Evolutionary conservation across 352 stramenopile species (phyloP), one percentile per base, ranked within the genome.

Genomic region (Phytophthora sojae): DNA sequence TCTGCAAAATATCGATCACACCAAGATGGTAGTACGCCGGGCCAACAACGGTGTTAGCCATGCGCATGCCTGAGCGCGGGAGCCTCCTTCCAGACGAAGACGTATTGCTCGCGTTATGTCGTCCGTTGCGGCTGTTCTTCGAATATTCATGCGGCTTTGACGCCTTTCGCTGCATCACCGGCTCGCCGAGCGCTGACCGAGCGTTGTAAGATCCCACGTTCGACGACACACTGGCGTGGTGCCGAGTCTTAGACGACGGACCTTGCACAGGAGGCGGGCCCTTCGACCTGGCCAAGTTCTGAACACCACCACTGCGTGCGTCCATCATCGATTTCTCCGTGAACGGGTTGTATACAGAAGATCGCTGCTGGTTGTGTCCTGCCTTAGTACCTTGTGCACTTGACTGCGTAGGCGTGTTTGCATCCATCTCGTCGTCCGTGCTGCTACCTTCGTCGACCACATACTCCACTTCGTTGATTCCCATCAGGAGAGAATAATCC

Each of bases 401-500:
- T 11, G 62, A 26, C 32, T 73, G 70, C 7, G 59, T 50, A 11
- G 74, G 62, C 52, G 74, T 51, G 72, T 74, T 29, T 59, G 77
- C 17, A 56, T 81, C 70, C 67, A 30, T 56, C 21, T 84, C 59
- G 21, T 88, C 73, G 15, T 79, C 72, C 9, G 88, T 85, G 11
- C 73, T 75, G 2, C 61, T 84, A 11, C 70, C 71, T 68, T 94
- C 88, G 51, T 97, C 90, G 15, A 97, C 90, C 3, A 93, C 80
- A 60, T 95, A 97, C 68, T 96, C 88, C 37, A 96, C 85, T 73
- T 96, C 89, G 71, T 95, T 92, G 52, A 98, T 85, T 2, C 90
- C 91, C 83, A 98, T 93, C 19, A 98, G 83, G 32, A 98, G 67
- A 26, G 88, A 96, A 69, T 98, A 98, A 68, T 98, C 92, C 92